phyloP scores from a whole-genome alignment of 768 basidiomycete genomes.

The Pisolithus sp. region DNA sequence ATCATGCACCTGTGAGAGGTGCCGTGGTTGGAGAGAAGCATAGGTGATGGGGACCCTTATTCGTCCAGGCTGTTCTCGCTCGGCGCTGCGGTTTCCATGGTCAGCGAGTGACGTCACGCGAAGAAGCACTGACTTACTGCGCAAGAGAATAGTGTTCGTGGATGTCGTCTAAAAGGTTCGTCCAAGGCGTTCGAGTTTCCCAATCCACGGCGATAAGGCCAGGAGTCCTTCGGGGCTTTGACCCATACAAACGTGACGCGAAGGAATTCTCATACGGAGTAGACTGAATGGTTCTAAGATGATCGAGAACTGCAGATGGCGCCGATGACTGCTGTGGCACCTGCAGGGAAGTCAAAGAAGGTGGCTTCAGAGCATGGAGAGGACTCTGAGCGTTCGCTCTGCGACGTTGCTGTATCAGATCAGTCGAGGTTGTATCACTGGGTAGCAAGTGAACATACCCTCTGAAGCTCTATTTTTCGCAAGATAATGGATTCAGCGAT shows the following conservation, averaged over 20 bases:
- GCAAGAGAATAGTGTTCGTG: constrained; percentile 54
- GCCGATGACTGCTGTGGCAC: constrained; percentile 16
- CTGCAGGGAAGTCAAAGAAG: constrained; percentile 23
- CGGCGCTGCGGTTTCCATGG: constrained; percentile 39
- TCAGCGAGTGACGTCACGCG: background rate
- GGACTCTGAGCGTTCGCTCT: constrained; percentile 9
- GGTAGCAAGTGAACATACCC: constrained; percentile 11
- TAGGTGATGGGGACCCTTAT: constrained; percentile 54
- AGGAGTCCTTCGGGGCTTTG: constrained; percentile 14
- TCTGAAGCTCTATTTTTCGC: constrained; percentile 43
- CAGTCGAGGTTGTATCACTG: background rate
- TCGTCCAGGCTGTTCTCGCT: constrained; percentile 40
- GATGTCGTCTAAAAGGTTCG: constrained; percentile 67
- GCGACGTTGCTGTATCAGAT: constrained; percentile 16
- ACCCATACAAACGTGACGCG: constrained; percentile 53
- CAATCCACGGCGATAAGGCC: constrained; percentile 59
- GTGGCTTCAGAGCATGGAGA: background rate
- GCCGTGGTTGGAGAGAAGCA: constrained; percentile 47
- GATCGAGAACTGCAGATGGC: constrained; percentile 37
- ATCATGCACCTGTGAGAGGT: constrained; percentile 68
- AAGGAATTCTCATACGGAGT: constrained; percentile 67
- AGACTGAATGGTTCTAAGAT: constrained; percentile 48
- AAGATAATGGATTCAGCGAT: constrained; percentile 29
- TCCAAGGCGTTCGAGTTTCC: constrained; percentile 69
- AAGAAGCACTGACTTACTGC: constrained; percentile 41